These are phyloP conservation scores for Candida insectorum DNA, from an alignment of 805 yeast genomes.

Conservation along the genomic window DNA sequence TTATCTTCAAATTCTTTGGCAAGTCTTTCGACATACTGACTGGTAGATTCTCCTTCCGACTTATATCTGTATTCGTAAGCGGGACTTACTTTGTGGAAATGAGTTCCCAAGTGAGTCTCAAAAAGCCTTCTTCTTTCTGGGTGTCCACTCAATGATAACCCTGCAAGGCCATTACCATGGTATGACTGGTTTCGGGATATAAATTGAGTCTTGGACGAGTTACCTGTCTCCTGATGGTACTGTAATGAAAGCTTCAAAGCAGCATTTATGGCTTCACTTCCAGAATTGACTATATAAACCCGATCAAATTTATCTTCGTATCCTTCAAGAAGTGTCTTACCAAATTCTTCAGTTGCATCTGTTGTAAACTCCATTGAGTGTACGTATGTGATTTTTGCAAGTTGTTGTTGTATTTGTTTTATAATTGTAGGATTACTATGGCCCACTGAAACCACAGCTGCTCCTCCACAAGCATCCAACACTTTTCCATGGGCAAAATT, in stretches of 20 bases:
- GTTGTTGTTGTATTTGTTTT: slow-evolving; percentile 36
- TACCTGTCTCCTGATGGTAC: slow-evolving; percentile 31
- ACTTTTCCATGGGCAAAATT: background rate
- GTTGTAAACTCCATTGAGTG: slow-evolving; percentile 34
- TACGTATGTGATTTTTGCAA: slow-evolving; percentile 19
- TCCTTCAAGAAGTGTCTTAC: slow-evolving; percentile 29
- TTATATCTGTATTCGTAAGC: slow-evolving; percentile 27
- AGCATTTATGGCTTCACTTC: slow-evolving; percentile 23
- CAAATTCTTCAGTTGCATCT: slow-evolving; percentile 38
- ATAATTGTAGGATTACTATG: slow-evolving; percentile 18
- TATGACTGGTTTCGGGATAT: slow-evolving; percentile 44
- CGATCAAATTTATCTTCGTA: slow-evolving; percentile 20
- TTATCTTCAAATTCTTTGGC: slow-evolving; percentile 40
- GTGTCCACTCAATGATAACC: slow-evolving; percentile 29
- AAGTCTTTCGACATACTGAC: slow-evolving; percentile 35
- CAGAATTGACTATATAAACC: slow-evolving; percentile 21
- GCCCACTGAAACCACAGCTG: slow-evolving; percentile 51
- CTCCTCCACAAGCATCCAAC: slow-evolving; percentile 47
- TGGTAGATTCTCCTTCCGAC: slow-evolving; percentile 32
- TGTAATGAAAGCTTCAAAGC: slow-evolving; percentile 21
- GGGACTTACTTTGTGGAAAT: slow-evolving; percentile 20
- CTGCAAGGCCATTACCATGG: slow-evolving; percentile 49
- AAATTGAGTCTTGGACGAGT: slow-evolving; percentile 36
- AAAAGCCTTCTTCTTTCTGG: slow-evolving; percentile 31
- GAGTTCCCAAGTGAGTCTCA: slow-evolving; percentile 21